Base-by-base conservation (phyloP, 1,284 basidiomycete genomes). In the Tilletia caries region DNA sequence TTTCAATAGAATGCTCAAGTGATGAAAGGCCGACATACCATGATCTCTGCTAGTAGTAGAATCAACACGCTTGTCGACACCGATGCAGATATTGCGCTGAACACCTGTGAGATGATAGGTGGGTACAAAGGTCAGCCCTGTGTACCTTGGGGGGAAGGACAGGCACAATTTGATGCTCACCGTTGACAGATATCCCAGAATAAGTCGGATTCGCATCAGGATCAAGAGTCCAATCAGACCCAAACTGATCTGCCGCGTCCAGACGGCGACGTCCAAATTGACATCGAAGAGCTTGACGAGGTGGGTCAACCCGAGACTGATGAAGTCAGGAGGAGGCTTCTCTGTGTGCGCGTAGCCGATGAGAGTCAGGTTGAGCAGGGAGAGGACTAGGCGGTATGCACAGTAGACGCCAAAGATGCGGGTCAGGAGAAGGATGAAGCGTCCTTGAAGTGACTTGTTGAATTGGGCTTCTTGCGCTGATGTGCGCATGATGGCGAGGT, bases 321-420 rank as follows among this genome's bases (percentile, higher is more conserved):
- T 76, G 33, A 79, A 73, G 60, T 80, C 79, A 0, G 82, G 79
- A 75, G 84, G 76, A 12, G 58, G 58, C 58, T 33, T 62, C 71
- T 76, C 71, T 66, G 74, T 66, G 73, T 80, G 79, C 71, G 68
- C 64, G 58, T 76, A 78, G 8, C 76, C 73, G 3, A 76, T 68
- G 18, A 79, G 29, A 34, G 70, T 54, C 29, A 75, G 67, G 66
- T 74, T 79, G 23, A 80, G 72, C n/a, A 70, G 37, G 25, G 70
- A 73, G 34, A 74, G 60, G 2, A 70, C 52, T 15, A 77, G 66
- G 15, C 72, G 71, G 54, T 74, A 83, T 1, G 83, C 78, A 64
- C 85, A 85, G 73, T 85, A 85, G 3, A 80, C 71, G 33, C 82
- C 82, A 70, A 85, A 83, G 0, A 79, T 65, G 79, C 84, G 83